A percentile compares a stretch with the other conserved stretches of the same genome.
phyloP scores from a whole-genome alignment of 2,329 filamentous ascomycete species.

The Fusarium equiseti region DNA sequence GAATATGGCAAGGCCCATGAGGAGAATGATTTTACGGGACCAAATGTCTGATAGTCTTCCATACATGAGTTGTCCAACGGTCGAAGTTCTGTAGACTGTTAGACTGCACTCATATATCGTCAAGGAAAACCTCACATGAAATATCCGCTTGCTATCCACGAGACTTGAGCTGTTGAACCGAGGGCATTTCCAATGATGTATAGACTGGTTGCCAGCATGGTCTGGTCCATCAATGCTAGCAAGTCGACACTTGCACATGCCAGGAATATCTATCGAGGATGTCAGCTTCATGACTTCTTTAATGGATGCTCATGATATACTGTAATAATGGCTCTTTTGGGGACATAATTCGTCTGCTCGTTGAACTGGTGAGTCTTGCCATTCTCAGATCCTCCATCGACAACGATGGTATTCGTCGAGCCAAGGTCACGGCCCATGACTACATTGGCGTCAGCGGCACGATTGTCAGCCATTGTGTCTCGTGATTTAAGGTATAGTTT shows the following conservation, averaged over 20 bases:
- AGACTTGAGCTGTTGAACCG: slow-evolving; percentile 61
- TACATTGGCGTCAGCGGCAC: background rate
- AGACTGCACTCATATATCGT: accelerated
- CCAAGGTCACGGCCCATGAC: slow-evolving; percentile 18
- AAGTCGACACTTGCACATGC: slow-evolving; percentile 68
- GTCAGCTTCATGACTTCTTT: accelerated
- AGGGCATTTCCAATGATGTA: slow-evolving; percentile 66
- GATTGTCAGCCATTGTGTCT: background rate
- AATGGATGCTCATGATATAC: slow-evolving; percentile 46
- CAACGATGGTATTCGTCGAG: slow-evolving; percentile 9
- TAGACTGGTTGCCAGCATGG: slow-evolving; percentile 66
- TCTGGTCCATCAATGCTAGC: slow-evolving; percentile 69
- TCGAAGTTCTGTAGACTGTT: slow-evolving; percentile 54
- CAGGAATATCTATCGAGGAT: slow-evolving; percentile 62
- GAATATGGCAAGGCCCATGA: slow-evolving; percentile 57
- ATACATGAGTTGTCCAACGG: slow-evolving; percentile 61
- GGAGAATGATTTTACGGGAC: slow-evolving; percentile 58
- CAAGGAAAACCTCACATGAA: slow-evolving; percentile 60
- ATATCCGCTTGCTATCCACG: slow-evolving; percentile 68
- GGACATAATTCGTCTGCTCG: slow-evolving; percentile 68
- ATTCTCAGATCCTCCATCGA: slow-evolving; percentile 31
- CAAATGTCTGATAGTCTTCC: slow-evolving; percentile 61
- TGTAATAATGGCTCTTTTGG: slow-evolving; percentile 63
- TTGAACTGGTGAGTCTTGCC: slow-evolving; percentile 57
- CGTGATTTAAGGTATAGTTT: background rate